These are phyloP conservation scores for Pythium phragmitis DNA, from an alignment of 352 stramenopile species.

Conservation along the genomic window DNA sequence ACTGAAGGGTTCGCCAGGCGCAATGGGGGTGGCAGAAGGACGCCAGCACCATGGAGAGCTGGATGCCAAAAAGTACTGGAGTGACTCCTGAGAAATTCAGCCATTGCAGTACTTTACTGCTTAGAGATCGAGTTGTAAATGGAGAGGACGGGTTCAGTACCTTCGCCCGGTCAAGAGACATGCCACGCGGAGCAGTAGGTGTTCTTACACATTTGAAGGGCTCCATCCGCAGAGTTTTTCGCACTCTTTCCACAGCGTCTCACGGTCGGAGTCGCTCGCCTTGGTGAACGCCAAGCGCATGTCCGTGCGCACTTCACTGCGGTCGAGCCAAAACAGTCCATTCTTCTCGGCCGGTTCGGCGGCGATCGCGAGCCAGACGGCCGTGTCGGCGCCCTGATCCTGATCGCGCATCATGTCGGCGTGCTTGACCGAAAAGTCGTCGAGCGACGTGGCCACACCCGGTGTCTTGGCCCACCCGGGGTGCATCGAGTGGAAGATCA, in stretches of 20 bases:
- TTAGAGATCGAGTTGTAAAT: neutral
- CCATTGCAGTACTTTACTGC: neutral
- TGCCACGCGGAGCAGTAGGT: neutral
- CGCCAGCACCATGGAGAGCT: too few relatives aligned
- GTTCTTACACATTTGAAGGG: neutral
- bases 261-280: constrained; percentile 40
- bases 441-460: constrained; percentile 35
- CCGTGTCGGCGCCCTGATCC: constrained; percentile 44
- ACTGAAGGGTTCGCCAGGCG: neutral
- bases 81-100: too few relatives aligned
- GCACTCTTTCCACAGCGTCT: constrained; percentile 37
- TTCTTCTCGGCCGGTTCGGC: constrained; percentile 35
- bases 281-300: constrained; percentile 42
- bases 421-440: constrained; percentile 40
- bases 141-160: too few relatives aligned
- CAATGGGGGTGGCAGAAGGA: neutral
- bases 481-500: constrained; percentile 55
- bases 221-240: constrained; percentile 36
- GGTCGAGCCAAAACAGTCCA: constrained; percentile 51
- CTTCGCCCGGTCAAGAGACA: neutral
- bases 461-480: constrained; percentile 49
- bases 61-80: neutral
- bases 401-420: constrained; percentile 46
- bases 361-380: constrained; percentile 49
- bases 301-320: constrained; percentile 38